Evolutionary conservation across 768 basidiomycete genomes (phyloP), one percentile per base, ranked within the genome.

Genomic region (Boletus rubescentipes): DNA sequence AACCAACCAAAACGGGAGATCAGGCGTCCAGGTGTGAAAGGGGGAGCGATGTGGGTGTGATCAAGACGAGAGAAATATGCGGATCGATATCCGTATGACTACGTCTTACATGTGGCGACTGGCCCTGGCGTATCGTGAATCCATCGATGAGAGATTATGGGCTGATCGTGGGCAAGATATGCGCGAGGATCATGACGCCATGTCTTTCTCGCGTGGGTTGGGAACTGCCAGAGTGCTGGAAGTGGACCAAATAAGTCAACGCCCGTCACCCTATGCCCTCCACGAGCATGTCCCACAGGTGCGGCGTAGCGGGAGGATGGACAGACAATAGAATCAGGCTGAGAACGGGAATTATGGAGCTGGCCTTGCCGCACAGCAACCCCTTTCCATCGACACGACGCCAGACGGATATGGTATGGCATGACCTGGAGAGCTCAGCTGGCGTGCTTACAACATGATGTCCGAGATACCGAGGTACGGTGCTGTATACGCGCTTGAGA

Each of bases 141-240:
- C 53, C 49, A 66, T 66, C 65, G 65, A 67, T 67, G 55, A 40
- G 55, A 40, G 52, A 58, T 54, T 26, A 29, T 35, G 18, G 31
- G 31, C 49, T 49, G 46, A 65, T 62, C 38, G 39, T 50, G 47
- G 44, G 46, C 14, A 10, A 36, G 23, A 51, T 47, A 53, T 18
- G 50, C 34, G 53, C 52, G 55, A 51, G 45, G 47, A 65, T 54
- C 44, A 34, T 53, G 58, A 50, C 45, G 36, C 52, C 55, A 48
- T 45, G 46, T 32, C 23, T 5, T 37, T 23, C 46, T 58, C 60
- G 31, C 57, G 51, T 53, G 57, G 16, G 9, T 30, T 36, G 18
- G 2, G 12, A 29, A 21, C 34, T 38, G 36, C 3, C 9, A 30
- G 3, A n/a, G 34, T 12, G 44, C 32, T 53, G 44, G 21, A 21